These are phyloP conservation scores for Graphilbum fragrans DNA, from an alignment of 2,329 filamentous ascomycete genomes.

Conservation along the genomic window DNA sequence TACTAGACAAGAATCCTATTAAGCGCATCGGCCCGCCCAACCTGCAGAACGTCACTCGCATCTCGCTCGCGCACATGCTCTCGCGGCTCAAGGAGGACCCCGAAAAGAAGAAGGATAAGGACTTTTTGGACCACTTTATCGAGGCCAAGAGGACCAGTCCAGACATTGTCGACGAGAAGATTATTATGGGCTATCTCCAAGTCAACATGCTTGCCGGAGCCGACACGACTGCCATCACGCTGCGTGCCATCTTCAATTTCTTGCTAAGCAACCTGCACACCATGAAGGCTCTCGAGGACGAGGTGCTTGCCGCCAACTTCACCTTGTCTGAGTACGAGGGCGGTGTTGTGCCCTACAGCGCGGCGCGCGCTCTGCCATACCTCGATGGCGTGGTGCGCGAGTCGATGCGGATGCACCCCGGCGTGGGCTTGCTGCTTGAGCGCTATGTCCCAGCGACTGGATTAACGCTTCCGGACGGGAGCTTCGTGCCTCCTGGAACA, in stretches of 20 bases:
- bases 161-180: conserved; percentile 35
- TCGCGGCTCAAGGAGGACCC: too few relatives aligned
- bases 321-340: conserved; percentile 31
- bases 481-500: conserved; percentile 19
- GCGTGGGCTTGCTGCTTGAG: conserved; percentile 44
- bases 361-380: conserved; percentile 30
- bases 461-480: conserved; percentile 4
- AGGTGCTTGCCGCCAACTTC: conserved; percentile 25
- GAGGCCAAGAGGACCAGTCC: conserved; percentile 41
- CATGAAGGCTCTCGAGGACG: conserved; percentile 35
- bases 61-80: background rate
- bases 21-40: background rate
- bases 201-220: conserved; percentile 29
- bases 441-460: conserved; percentile 35
- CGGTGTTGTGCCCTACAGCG: conserved; percentile 10
- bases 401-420: conserved; percentile 47
- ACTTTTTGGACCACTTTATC: conserved; percentile 45
- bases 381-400: conserved; percentile 45
- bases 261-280: conserved; percentile 40
- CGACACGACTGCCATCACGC: conserved; percentile 51
- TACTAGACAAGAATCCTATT: conserved; percentile 8
- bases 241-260: conserved; percentile 50
- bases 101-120: too few relatives aligned
- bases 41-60: background rate
- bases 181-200: conserved; percentile 11